phyloP scores from a whole-genome alignment of 768 basidiomycete species.

The Auriscalpium vulgare region DNA sequence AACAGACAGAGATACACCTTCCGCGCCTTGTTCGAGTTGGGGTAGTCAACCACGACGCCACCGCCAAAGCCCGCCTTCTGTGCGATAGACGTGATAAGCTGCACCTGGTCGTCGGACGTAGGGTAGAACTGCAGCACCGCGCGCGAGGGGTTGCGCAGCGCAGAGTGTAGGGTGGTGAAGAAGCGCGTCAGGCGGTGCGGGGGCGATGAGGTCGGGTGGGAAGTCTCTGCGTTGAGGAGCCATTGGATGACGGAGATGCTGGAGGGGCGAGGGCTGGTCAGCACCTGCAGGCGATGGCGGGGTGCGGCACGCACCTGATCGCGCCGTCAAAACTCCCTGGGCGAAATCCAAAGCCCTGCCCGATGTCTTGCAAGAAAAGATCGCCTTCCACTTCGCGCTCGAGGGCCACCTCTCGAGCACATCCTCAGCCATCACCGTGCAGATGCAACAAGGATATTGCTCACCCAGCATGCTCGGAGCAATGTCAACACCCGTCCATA shows the following conservation, averaged over 20 bases:
- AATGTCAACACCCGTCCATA: constrained; percentile 92
- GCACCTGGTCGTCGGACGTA: constrained; percentile 93
- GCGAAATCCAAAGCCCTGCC: constrained; percentile 95
- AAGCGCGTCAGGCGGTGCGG: constrained; percentile 80
- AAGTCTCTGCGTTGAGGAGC: constrained; percentile 94
- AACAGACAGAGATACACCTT: constrained; percentile 93
- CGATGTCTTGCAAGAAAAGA: constrained; percentile 93
- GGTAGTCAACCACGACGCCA: constrained; percentile 93
- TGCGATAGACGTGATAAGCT: constrained; percentile 87
- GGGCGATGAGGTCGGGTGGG: constrained; percentile 81
- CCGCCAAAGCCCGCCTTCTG: constrained; percentile 96
- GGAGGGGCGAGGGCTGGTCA: constrained; percentile 2
- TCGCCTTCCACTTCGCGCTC: constrained; percentile 96
- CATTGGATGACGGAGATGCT: constrained; percentile 99
- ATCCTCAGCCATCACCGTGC: not conserved
- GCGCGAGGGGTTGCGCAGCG: constrained; percentile 76
- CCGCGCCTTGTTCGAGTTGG: constrained; percentile 90
- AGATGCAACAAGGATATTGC: constrained; percentile 15
- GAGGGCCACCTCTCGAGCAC: constrained; percentile 75
- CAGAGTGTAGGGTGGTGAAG: constrained; percentile 88
- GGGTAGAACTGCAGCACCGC: constrained; percentile 95
- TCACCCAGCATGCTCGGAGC: constrained; percentile 95
- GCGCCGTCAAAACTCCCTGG: constrained; percentile 97
- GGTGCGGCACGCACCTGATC: constrained; percentile 57
- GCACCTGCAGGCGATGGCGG: not conserved